Evolutionary conservation across 176 grass and related monocot genomes (phyloP), one percentile per base, ranked within the genome.

Genomic region (Oryza rufipogon): DNA sequence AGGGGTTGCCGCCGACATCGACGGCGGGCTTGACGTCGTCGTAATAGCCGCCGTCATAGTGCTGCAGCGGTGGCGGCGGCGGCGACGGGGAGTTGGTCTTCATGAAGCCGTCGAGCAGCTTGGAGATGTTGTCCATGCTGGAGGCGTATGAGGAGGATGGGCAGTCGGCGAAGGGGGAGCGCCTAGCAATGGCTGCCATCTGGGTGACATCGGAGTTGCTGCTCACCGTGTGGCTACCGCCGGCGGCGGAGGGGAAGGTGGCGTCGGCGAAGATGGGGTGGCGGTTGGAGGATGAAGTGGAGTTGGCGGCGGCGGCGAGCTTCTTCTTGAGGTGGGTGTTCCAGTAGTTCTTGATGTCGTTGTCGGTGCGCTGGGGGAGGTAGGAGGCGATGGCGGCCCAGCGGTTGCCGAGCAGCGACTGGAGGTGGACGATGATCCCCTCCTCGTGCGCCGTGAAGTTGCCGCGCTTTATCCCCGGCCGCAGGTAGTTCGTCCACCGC

Each of bases 331-430:
- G 90, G 75, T 94, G 91, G 16, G 91, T 97, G 85, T 97, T 97
- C 94, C 94, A 97, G 87, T 92, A 97, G 79, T 97, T 97, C 87
- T 97, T 97, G 86, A 97, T 97, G 78, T 97, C 94, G 77, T 97
- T 97, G 81, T 97, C 94, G 19, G 94, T 97, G 60, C 94, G 90
- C 58, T 90, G 89, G 1, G 94, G 94, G 34, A 97, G 91, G 87
- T 97, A 94, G 22, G 94, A 94, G 15, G 94, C 94, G 80, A 94
- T 97, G 2, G 89, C 89, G 1, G 94, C 91, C 94, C 94, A 96
- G 2, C 58, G 58, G 94, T 96, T 96, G 83, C 94, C 94, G 3
- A 96, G 91, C 69, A 91, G 67, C 71, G 94, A 89, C 90, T 96
- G 94, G 44, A 96, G 94, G 83, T 96, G 91, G 65, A 91, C 66